These are phyloP conservation scores for Aureococcus anophagefferens DNA, from an alignment of 108 stramenopile species.

Conservation along the genomic window DNA sequence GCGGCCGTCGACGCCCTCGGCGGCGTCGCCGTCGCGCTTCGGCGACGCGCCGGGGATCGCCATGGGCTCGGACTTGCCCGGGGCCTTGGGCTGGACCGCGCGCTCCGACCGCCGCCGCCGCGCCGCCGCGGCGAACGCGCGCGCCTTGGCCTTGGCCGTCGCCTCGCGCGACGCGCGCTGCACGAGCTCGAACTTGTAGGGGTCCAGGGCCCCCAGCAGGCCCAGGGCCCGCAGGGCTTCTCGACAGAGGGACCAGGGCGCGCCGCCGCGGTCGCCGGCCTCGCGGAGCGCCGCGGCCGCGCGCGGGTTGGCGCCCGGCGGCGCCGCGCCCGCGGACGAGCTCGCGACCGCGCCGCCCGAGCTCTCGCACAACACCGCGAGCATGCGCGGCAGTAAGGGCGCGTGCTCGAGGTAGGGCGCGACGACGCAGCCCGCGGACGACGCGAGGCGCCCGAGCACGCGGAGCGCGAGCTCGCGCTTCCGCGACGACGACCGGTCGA, in stretches of 20 bases:
- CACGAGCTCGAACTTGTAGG: constrained; percentile 57
- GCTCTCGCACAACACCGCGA: constrained; percentile 61
- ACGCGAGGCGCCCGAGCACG: constrained; percentile 76
- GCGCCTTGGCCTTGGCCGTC: too few relatives aligned
- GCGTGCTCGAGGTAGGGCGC: constrained; percentile 85
- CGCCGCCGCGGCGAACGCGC: too few relatives aligned
- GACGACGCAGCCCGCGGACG: constrained; percentile 82
- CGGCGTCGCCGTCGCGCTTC: too few relatives aligned
- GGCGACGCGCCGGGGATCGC: too few relatives aligned
- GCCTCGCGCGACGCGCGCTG: constrained; percentile 3
- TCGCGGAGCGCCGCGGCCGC: neutral
- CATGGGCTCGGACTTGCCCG: too few relatives aligned
- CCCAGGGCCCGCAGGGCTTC: constrained; percentile 87
- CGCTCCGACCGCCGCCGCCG: too few relatives aligned
- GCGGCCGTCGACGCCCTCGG: too few relatives aligned
- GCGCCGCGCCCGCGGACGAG: constrained; percentile 12
- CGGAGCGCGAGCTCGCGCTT: constrained; percentile 77
- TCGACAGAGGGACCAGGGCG: constrained; percentile 74
- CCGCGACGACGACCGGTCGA: constrained; percentile 70
- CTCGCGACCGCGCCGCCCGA: neutral
- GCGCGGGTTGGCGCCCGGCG: too few relatives aligned
- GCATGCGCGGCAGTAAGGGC: constrained; percentile 62
- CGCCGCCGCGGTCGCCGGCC: constrained; percentile 13
- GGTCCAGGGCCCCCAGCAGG: constrained; percentile 87
- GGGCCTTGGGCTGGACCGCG: too few relatives aligned